Base-by-base conservation (phyloP, 2,329 filamentous ascomycete genomes). In the Penicillium olsonii region DNA sequence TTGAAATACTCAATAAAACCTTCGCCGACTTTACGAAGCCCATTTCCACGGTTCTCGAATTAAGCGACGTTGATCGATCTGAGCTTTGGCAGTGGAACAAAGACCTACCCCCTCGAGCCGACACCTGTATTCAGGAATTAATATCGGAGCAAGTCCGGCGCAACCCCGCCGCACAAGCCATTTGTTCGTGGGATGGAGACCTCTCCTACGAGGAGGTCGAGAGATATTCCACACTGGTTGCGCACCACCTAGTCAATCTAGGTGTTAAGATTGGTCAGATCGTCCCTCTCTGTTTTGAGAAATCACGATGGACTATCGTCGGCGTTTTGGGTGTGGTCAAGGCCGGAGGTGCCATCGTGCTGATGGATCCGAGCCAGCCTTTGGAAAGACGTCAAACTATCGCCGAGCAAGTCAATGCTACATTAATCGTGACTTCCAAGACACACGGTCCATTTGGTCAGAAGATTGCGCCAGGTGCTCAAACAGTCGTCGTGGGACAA, bases 281-380 rank as follows among this genome's bases (percentile, higher is more conserved):
- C 14, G 48, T 66, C 14, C 63, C 60, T 8, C n/a, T 67, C 7
- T 65, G 58, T 39, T 67, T 67, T 37, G 63, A 67, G 24, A 68
- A 68, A 42, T 67, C 66, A 11, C 52, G 43, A 12, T 68, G 64
- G 65, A 57, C 59, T 10, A 54, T 58, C 14, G 56, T 68, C 12
- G 61, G 56, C 7, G 46, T 64, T 5, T 39, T 67, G 14, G 65
- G 52, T 11, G 62, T 68, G 17, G 17, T 68, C n/a, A 60, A 59
- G 41, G 50, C 63, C 2, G 67, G 65, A 3, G 63, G 57, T 20
- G 55, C 53, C 6, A 65, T 59, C 51, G 55, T 66, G 8, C 57
- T 61, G 10, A 54, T 68, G 37, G 66, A 62, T 40, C 53, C 63
- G 14, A 57, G 54, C n/a, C 45, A 63, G 35, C 66, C 61, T 5